Conservation (phyloP, 441 rosid genomes). For the Codiaeum variegatum region DNA sequence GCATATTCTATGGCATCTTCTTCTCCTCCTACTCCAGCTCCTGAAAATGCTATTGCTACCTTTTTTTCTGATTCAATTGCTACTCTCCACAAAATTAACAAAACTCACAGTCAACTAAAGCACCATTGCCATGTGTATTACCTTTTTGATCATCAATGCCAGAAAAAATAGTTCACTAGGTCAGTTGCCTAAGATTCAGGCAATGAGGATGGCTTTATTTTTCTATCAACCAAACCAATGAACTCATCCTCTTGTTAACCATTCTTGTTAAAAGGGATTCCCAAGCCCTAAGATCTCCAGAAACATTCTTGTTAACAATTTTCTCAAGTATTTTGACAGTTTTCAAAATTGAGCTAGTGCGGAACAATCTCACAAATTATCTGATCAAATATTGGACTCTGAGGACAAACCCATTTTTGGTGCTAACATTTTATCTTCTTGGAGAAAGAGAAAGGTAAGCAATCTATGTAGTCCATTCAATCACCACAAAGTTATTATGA, state of each 20-base stretch:
- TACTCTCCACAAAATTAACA: constrained; percentile 14
- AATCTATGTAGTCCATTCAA: background rate
- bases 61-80: too few relatives aligned
- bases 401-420: constrained; percentile 28
- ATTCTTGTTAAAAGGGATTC: constrained; percentile 37
- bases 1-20: too few relatives aligned
- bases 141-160: background rate
- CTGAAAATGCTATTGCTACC: too few relatives aligned
- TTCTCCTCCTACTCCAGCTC: too few relatives aligned
- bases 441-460: too few relatives aligned
- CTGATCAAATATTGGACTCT: constrained; percentile 34
- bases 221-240: constrained; percentile 10
- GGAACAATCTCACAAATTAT: constrained; percentile 47
- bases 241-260: constrained; percentile 14
- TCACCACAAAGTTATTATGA: background rate
- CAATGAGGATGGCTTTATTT: background rate
- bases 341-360: constrained; percentile 34
- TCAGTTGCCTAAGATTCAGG: background rate
- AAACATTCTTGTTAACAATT: constrained; percentile 34
- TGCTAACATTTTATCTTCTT: too few relatives aligned
- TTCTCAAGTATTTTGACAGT: constrained; percentile 40
- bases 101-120: background rate
- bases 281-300: constrained; percentile 41
- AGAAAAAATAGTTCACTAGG: background rate
- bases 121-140: background rate